phyloP scores from a whole-genome alignment of 2,329 filamentous ascomycete genomes.

The Tympanopsis confertula region DNA sequence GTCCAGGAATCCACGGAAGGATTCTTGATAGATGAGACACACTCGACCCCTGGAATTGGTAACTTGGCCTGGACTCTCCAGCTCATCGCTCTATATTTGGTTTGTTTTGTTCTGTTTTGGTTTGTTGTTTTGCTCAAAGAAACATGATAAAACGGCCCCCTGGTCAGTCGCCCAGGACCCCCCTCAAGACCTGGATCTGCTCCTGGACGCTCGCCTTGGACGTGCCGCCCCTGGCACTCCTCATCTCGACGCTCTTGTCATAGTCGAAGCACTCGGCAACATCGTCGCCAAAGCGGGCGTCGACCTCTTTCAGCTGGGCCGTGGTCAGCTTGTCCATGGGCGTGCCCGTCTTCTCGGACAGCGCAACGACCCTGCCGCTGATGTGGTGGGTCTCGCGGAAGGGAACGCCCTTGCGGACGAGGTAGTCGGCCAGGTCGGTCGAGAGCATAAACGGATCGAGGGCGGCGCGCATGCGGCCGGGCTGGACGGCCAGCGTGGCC shows the following conservation, averaged over 20 bases:
- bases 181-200: constrained; percentile 43
- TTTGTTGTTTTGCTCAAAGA: no score
- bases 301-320: constrained; percentile 57
- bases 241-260: constrained; percentile 70
- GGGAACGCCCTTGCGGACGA: constrained; percentile 56
- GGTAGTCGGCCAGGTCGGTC: constrained; percentile 53
- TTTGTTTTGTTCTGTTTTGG: no score
- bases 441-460: constrained; percentile 78
- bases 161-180: no score
- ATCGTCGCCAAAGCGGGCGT: constrained; percentile 60
- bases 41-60: no score
- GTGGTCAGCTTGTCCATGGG: constrained; percentile 61
- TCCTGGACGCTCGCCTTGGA: constrained; percentile 56
- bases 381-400: constrained; percentile 76
- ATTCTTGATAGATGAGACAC: no score
- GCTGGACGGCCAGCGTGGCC: constrained; percentile 56
- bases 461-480: constrained; percentile 67
- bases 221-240: constrained; percentile 66
- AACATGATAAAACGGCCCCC: no score
- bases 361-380: constrained; percentile 59
- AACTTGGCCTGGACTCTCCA: no score
- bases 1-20: no score
- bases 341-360: constrained; percentile 52
- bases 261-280: constrained; percentile 66
- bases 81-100: no score